Percentiles rank a stretch among this genome's conserved stretches.
These are phyloP conservation scores for Noccaea bulbosa DNA, from an alignment of 345 rosid genomes.

Conservation along the genomic window DNA sequence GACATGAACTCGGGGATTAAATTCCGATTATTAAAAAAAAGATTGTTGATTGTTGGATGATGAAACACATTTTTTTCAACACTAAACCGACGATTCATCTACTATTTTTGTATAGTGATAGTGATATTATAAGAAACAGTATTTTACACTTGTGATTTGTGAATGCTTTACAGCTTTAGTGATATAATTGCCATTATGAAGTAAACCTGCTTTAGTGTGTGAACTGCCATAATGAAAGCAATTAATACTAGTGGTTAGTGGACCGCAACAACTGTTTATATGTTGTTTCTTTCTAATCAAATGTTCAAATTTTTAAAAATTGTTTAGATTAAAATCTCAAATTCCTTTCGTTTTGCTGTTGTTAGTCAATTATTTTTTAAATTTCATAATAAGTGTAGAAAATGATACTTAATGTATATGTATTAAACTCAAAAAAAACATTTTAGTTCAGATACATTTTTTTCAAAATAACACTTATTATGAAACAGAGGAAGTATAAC, in stretches of 20 bases:
- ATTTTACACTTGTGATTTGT: background rate
- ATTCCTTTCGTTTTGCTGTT: background rate
- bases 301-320: background rate
- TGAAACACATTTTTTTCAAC: background rate
- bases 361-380: background rate
- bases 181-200: background rate
- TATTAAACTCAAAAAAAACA: too few relatives aligned
- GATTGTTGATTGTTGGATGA: background rate
- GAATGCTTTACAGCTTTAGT: slow-evolving; percentile 21
- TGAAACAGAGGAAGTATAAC: too few relatives aligned
- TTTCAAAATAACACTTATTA: too few relatives aligned
- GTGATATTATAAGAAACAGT: background rate
- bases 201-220: background rate
- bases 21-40: background rate
- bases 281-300: background rate
- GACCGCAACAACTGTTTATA: slow-evolving; percentile 9
- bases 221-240: slow-evolving; percentile 2
- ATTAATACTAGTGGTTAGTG: slow-evolving; percentile 21
- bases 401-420: too few relatives aligned
- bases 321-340: background rate
- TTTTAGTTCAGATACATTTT: too few relatives aligned
- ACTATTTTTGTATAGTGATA: background rate
- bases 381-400: too few relatives aligned
- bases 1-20: too few relatives aligned
- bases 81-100: background rate